Evolutionary conservation across 2,329 filamentous ascomycete species (phyloP), one percentile per base, ranked within the genome.

Genomic region (Rutstroemia sp.): DNA sequence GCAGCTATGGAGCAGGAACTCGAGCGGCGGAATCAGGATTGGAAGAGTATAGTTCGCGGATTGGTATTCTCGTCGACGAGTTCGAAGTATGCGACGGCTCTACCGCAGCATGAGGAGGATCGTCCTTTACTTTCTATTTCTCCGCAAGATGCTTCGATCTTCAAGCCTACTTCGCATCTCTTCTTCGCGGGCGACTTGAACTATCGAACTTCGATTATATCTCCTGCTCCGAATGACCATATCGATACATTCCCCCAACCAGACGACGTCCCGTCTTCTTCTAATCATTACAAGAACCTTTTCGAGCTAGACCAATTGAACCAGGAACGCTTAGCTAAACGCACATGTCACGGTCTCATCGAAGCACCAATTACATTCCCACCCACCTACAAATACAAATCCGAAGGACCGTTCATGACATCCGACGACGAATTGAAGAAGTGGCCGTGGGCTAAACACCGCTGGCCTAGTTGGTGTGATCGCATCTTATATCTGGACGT

Each of bases 391-490:
- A 99, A 99, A 72, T 95, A 94, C 70, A 78, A 79, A 36, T 70
- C 79, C 1, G 65, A 72, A 30, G 69, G 70, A 7, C 72, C 75
- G 14, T 73, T 71, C 25, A 64, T 77, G 57, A 73, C 71, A 1
- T 59, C 63, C 10, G 68, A 69, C 14, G 68, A 65, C 58, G 69
- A 73, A 38, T 67, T 73, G 2, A 71, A 78, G 4, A 73, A 75
- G 10, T 92, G 87, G 85, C 73, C 76, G 34, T 96, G 91, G 81
- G 88, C 91, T 7, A 76, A 77, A 57, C 88, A 95, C 69, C 84
- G 94, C 47, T 95, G 89, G 79, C 92, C 94, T 1, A 86, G 86
- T 66, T 97, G 92, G 94, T 96, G 91, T 66, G 94, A 97, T 71
- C 83, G 94, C 3, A 86, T 97, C 19, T 75, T 97, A 19, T 97